phyloP scores from a whole-genome alignment of 805 yeast species.

The Cephaloascus albidus region DNA sequence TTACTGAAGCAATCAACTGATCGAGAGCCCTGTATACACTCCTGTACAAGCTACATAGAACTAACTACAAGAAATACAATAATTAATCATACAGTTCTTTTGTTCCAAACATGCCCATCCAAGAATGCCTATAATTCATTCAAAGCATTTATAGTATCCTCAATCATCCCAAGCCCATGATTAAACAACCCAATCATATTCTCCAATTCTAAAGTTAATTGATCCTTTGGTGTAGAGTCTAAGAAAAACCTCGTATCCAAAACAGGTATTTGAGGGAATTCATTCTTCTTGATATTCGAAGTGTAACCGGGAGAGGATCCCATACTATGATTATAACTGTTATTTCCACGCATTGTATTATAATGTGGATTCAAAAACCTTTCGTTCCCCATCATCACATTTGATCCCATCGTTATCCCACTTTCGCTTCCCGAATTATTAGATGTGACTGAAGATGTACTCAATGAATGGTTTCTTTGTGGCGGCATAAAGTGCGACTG shows the following conservation, averaged over 20 bases:
- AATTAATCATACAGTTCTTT: no score
- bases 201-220: conserved; percentile 26
- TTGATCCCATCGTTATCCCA: background rate
- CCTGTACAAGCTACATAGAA: no score
- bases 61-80: no score
- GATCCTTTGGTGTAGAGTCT: conserved; percentile 24
- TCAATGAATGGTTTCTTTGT: background rate
- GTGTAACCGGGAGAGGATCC: background rate
- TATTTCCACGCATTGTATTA: background rate
- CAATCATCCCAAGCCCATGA: conserved; percentile 31
- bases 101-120: no score
- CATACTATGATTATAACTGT: background rate
- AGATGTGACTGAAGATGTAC: conserved; percentile 1
- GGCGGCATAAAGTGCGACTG: background rate
- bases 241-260: conserved; percentile 25
- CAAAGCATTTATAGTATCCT: conserved; percentile 9
- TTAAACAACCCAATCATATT: conserved; percentile 24
- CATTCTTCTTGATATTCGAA: conserved; percentile 1
- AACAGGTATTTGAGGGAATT: conserved; percentile 26
- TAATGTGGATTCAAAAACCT: background rate
- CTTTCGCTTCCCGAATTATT: background rate
- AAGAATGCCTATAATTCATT: no score
- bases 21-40: no score
- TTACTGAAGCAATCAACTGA: no score
- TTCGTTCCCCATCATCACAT: background rate